Base-by-base conservation (phyloP, 768 basidiomycete genomes). In the Rhizopogon vulgaris region DNA sequence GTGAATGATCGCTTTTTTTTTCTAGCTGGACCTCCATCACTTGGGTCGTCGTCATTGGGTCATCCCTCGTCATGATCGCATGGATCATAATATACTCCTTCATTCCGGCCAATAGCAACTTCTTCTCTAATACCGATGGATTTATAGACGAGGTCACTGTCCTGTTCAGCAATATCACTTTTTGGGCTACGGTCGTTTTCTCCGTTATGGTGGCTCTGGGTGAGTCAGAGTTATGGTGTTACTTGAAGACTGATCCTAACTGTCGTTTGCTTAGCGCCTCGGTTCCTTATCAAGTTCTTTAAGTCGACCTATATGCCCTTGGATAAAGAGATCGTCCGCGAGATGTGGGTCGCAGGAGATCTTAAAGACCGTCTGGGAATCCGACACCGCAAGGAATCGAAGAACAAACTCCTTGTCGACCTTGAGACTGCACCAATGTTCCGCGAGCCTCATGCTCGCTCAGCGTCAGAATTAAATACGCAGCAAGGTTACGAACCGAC, bases 41-140 rank as follows among this genome's bases (percentile, higher is more conserved):
- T 11, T 94, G 89, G 88, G 71, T 88, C 47, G 82, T 85, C 17
- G 80, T 89, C 46, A 68, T 88, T 47, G 90, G 87, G 30, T 93
- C 90, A 6, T 85, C 85, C 1, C 59, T 90, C n/a, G 74, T 87
- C 52, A 85, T 92, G 84, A 65, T 90, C 58, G 56, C 86, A n/a
- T 96, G 92, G 92, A 84, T 94, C 51, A 80, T 85, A 5, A 73
- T 93, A 41, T 97, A 92, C 68, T 95, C 93, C 2, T 85, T 83
- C 69, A 83, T 96, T 65, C 69, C 76, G 3, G 85, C 82, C 54
- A 72, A 70, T 51, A 80, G 86, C 57, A 61, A 90, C 68, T 93
- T 92, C 15, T 84, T 84, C 68, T 87, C 96, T 64, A 61, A 71
- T 9, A 87, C 82, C 51, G 73, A 69, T 39, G 82, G 87, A 57